A percentile compares a stretch with the other conserved stretches of the same genome.
These are phyloP conservation scores for Dioszegia crocea DNA, from an alignment of 768 basidiomycete species.

Conservation along the genomic window DNA sequence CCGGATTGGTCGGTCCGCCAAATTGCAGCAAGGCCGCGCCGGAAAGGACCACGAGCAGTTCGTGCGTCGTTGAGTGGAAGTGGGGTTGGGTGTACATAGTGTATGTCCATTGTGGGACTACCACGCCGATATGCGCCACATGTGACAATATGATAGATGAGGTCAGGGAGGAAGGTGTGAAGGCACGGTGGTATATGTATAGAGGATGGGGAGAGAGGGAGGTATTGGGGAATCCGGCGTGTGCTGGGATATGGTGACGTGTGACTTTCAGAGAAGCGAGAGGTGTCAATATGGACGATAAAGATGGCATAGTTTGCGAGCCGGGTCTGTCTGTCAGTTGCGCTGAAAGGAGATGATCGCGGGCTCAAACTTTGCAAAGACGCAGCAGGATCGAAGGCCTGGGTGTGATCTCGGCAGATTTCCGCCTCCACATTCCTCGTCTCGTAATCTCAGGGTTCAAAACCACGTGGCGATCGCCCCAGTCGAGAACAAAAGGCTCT, in stretches of 20 bases:
- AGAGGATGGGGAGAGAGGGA: constrained; percentile 50
- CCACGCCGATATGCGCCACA: constrained; percentile 48
- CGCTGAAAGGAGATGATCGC: too few species aligned
- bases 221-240: constrained; percentile 51
- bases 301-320: too few species aligned
- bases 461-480: too few species aligned
- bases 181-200: constrained; percentile 48
- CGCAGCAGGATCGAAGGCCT: too few species aligned
- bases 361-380: too few species aligned
- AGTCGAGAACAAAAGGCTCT: constrained; percentile 2
- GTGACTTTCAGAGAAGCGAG: constrained; percentile 12
- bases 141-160: constrained; percentile 50
- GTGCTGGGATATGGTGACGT: constrained; percentile 47
- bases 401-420: too few species aligned
- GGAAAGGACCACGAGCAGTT: constrained; percentile 50
- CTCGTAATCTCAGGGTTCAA: too few species aligned
- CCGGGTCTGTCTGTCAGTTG: too few species aligned
- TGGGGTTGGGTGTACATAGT: constrained; percentile 53
- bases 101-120: constrained; percentile 53
- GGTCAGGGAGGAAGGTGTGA: constrained; percentile 10
- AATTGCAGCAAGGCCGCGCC: constrained; percentile 53
- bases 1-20: constrained; percentile 51
- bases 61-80: constrained; percentile 55
- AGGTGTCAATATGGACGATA: too few species aligned
- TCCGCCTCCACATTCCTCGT: too few species aligned